Conservation (phyloP, 2,329 filamentous ascomycete genomes). For the Pseudocercospora fuligena region DNA sequence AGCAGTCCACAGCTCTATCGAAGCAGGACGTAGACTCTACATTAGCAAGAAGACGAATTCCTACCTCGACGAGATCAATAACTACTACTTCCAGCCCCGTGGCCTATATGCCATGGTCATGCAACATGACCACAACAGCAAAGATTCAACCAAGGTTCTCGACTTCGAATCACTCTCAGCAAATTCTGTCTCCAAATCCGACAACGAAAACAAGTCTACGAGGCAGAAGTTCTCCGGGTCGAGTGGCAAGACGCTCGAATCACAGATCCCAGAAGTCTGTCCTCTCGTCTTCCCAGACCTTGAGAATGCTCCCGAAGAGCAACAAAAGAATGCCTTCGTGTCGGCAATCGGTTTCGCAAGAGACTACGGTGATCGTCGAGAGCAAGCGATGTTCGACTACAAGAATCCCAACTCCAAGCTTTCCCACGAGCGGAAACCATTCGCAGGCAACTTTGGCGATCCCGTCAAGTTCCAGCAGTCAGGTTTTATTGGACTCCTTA, state of each 20-base stretch:
- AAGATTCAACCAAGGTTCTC: background rate
- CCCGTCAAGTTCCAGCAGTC: conserved; percentile 4
- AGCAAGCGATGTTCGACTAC: conserved; percentile 50
- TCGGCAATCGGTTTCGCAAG: conserved; percentile 42
- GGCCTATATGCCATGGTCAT: conserved; percentile 60
- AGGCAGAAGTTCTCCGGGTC: conserved; percentile 37
- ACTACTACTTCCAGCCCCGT: conserved; percentile 58
- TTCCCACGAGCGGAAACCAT: conserved; percentile 52
- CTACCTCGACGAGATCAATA: conserved; percentile 60
- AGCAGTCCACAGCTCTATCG: conserved; percentile 47
- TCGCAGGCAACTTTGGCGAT: conserved; percentile 30
- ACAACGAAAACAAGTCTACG: background rate
- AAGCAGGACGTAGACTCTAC: conserved; percentile 46
- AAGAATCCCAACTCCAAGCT: conserved; percentile 57
- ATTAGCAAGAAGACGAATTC: conserved; percentile 48
- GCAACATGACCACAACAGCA: conserved; percentile 7
- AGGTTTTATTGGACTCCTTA: conserved; percentile 46
- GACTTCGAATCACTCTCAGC: conserved; percentile 1
- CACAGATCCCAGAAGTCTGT: conserved; percentile 50
- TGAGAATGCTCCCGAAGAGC: conserved; percentile 28
- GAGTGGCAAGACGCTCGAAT: conserved; percentile 43
- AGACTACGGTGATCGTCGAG: conserved; percentile 54
- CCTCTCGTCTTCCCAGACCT: conserved; percentile 53
- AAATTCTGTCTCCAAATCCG: background rate
- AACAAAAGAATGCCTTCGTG: conserved; percentile 9